A percentile compares a stretch with the other conserved stretches of the same genome.
Evolutionary conservation across 495 filamentous ascomycete genomes (phyloP).

Genomic region (Neurospora sublineolata): DNA sequence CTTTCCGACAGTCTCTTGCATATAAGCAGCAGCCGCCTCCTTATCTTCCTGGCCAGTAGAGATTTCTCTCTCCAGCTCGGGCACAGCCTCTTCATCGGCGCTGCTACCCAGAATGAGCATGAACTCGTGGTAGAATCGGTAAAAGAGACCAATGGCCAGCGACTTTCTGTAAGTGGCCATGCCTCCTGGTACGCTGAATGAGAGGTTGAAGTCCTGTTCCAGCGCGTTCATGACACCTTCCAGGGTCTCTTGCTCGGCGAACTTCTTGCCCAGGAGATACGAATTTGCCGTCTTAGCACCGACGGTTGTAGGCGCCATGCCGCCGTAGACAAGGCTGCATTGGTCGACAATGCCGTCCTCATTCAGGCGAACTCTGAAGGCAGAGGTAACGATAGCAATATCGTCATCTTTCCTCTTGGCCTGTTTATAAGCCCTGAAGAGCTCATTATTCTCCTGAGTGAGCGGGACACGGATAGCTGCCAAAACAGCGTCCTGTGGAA

Average conservation of each 20-base stretch:
- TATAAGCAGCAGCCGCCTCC: constrained; percentile 46
- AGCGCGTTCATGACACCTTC: constrained; percentile 81
- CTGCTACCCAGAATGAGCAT: constrained; percentile 36
- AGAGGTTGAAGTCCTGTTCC: constrained; percentile 74
- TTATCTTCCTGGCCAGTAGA: constrained; percentile 54
- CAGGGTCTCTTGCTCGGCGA: constrained; percentile 66
- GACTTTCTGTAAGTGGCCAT: constrained; percentile 95
- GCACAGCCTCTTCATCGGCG: constrained; percentile 47
- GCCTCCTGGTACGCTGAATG: constrained; percentile 80
- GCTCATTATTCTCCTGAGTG: constrained; percentile 54
- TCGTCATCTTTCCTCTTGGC: constrained; percentile 94
- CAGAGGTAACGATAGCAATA: constrained; percentile 88
- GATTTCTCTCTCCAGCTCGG: constrained; percentile 56
- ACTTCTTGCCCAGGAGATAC: constrained; percentile 64
- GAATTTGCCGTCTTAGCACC: constrained; percentile 63
- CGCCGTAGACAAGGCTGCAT: constrained; percentile 75
- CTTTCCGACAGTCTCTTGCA: constrained; percentile 69
- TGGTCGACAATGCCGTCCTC: constrained; percentile 54
- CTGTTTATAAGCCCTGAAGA: constrained; percentile 79
- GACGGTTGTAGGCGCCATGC: constrained; percentile 79
- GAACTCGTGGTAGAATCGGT: constrained; percentile 70
- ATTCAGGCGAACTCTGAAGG: constrained; percentile 59
- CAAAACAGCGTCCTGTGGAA: constrained; percentile 75
- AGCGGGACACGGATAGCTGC: constrained; percentile 74
- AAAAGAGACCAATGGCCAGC: constrained; percentile 79